These are phyloP conservation scores for Polytrichum formosum DNA, from an alignment of 225 moss, liverwort and hornwort species.

Conservation along the genomic window DNA sequence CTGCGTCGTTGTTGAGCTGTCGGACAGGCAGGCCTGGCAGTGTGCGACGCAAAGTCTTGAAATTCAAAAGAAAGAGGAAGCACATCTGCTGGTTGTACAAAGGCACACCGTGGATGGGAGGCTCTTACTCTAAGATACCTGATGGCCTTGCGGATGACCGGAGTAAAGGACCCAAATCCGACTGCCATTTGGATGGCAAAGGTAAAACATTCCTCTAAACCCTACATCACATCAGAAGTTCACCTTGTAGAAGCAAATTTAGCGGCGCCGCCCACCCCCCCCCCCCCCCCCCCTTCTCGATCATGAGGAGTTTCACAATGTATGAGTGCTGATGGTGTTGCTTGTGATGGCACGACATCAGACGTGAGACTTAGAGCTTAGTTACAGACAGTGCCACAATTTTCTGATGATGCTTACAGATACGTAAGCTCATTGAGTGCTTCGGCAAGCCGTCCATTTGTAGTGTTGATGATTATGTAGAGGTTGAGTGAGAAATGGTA, in stretches of 20 bases:
- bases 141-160: constrained; percentile 8
- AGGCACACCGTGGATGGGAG: constrained; percentile 43
- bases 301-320: neutral
- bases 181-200: constrained; percentile 16
- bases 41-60: constrained; percentile 10
- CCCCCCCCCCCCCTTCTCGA: too few species aligned
- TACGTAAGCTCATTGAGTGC: too few species aligned
- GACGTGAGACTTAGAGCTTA: too few species aligned
- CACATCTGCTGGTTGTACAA: constrained; percentile 29
- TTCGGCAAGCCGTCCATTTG: too few species aligned
- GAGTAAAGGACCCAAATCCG: constrained; percentile 17
- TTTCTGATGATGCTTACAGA: too few species aligned
- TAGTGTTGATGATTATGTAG: too few species aligned
- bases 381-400: too few species aligned
- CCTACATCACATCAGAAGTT: too few species aligned
- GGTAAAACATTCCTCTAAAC: constrained; percentile 3
- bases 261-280: too few species aligned
- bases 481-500: too few species aligned
- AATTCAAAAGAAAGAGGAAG: constrained; percentile 28
- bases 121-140: constrained; percentile 26
- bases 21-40: constrained; percentile 13
- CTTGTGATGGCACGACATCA: too few species aligned
- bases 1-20: constrained; percentile 28
- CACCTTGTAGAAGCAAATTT: too few species aligned
- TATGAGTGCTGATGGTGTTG: neutral